phyloP scores from a whole-genome alignment of 148 eudicot species.

The Pharnaceum exiguum region DNA sequence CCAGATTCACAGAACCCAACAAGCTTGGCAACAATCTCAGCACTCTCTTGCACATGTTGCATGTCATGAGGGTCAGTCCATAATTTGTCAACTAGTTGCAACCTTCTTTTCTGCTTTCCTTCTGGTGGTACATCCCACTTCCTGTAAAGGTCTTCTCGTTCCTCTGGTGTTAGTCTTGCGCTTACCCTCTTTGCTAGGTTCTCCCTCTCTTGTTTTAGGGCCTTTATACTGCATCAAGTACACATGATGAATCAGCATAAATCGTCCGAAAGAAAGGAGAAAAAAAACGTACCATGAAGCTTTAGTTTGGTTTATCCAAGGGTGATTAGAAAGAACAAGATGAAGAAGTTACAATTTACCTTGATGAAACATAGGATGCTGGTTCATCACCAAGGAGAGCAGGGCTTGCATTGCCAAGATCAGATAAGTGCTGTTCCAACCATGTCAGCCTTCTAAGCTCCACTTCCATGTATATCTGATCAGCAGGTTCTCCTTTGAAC shows the following conservation, averaged over 20 bases:
- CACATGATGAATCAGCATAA: too few species aligned
- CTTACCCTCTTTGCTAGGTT: slow-evolving; percentile 90
- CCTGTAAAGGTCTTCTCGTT: slow-evolving; percentile 67
- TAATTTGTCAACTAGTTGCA: slow-evolving; percentile 82
- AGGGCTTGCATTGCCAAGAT: slow-evolving; percentile 97
- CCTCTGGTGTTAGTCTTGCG: slow-evolving; percentile 65
- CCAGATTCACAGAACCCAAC: slow-evolving; percentile 89
- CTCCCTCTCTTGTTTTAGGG: slow-evolving; percentile 90
- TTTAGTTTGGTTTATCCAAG: too few species aligned
- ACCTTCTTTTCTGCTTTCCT: slow-evolving; percentile 74
- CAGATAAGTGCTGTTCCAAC: slow-evolving; percentile 93
- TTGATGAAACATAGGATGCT: slow-evolving; percentile 68
- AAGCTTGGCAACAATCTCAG: slow-evolving; percentile 86
- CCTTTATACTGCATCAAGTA: slow-evolving; percentile 58
- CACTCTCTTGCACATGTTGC: slow-evolving; percentile 88
- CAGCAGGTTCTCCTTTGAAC: slow-evolving; percentile 86
- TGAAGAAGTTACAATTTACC: slow-evolving; percentile 48
- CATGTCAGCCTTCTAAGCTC: slow-evolving; percentile 91
- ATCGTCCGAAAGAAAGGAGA: too few species aligned
- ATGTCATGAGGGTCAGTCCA: slow-evolving; percentile 89
- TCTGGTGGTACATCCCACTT: slow-evolving; percentile 96
- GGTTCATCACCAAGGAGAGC: slow-evolving; percentile 95
- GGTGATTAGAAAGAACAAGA: neutral
- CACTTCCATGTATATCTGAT: slow-evolving; percentile 91
- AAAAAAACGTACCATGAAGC: too few species aligned